Evolutionary conservation across 352 stramenopile species (phyloP).

Genomic region (Phytophthora melonis): DNA sequence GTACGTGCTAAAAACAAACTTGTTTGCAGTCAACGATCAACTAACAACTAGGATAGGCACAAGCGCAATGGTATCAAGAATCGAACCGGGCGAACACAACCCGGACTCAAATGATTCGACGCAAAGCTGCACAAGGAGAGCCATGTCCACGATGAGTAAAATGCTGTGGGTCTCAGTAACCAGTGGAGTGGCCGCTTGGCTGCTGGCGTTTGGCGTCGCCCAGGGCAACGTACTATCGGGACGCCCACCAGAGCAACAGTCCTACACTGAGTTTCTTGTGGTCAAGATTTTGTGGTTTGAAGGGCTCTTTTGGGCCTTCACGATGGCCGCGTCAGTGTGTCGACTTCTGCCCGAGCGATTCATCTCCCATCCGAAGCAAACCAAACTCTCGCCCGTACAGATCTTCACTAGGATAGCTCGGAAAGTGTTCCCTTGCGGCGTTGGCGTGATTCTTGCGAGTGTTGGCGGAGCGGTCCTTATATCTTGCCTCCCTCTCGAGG

Average conservation of each 20-base stretch:
- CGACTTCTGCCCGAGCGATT: constrained; percentile 18
- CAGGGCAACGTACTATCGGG: constrained; percentile 13
- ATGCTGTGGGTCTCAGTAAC: constrained; percentile 22
- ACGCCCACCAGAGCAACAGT: constrained; percentile 4
- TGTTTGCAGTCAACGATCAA: no score
- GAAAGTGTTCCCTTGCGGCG: constrained; percentile 1
- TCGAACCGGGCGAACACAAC: no score
- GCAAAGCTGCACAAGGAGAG: background rate
- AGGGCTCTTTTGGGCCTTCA: constrained; percentile 15
- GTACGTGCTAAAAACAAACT: no score
- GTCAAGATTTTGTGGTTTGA: constrained; percentile 29
- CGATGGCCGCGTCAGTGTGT: constrained; percentile 11
- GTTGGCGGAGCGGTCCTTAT: constrained; percentile 6
- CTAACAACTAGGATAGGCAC: no score
- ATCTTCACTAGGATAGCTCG: constrained; percentile 9
- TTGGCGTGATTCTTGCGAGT: constrained; percentile 14
- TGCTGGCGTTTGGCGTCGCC: constrained; percentile 15
- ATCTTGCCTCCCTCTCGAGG: background rate
- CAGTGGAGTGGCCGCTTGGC: constrained; percentile 12
- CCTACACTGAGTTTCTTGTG: constrained; percentile 16
- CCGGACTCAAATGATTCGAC: no score
- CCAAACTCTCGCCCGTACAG: constrained; percentile 5
- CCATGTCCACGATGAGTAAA: constrained; percentile 5
- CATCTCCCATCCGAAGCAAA: background rate
- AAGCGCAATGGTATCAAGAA: no score